Base-by-base conservation (phyloP, 495 filamentous ascomycete species). In the Penicillium alfredii region DNA sequence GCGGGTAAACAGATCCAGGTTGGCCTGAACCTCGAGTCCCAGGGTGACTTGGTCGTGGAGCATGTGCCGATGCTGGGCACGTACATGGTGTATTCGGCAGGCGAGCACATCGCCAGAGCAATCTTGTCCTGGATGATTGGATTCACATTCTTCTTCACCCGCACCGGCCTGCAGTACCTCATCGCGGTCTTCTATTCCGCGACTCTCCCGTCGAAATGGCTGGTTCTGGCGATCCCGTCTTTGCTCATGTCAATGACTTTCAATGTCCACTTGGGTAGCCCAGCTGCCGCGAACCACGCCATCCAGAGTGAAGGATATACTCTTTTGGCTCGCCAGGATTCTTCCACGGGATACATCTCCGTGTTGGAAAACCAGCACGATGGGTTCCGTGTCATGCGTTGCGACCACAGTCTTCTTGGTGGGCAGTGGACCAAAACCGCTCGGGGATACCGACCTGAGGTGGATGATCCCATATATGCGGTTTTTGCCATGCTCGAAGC, bases 401-500 rank as follows among this genome's bases (percentile, higher is more conserved):
- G 88, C 51, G 92, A 96, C 50, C 92, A 98, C 53, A 92, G 85
- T 42, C 64, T 98, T 14, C 76, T 98, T 4, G 92, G 92, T 20
- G 92, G 92, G n/a, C 87, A 96, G 50, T 98, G 90, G 89, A 64
- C 53, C 16, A 60, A 54, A 28, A 32, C 31, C 0, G 30, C 38
- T 7, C 42, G 44, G 3, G 46, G 54, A 19, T 67, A 70, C 50
- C 54, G 46, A 0, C 66, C 68, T 6, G 67, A 79, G 15, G 64
- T 82, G 12, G 76, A 76, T 14, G 92, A 98, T 55, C 86, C 92
- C 0, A 84, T 98, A 30, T 98, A 96, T 47, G 81, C 86, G 0
- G 79, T 97, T 10, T 98, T 98, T 58, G 77, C 81, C 12, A 93
- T 89, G 71, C 74, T 98, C 16, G 92, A 97, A 55, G 87, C 90